A percentile compares a stretch with the other conserved stretches of the same genome.
phyloP scores from a whole-genome alignment of 768 basidiomycete species.

The Hysterangium stoloniferum region DNA sequence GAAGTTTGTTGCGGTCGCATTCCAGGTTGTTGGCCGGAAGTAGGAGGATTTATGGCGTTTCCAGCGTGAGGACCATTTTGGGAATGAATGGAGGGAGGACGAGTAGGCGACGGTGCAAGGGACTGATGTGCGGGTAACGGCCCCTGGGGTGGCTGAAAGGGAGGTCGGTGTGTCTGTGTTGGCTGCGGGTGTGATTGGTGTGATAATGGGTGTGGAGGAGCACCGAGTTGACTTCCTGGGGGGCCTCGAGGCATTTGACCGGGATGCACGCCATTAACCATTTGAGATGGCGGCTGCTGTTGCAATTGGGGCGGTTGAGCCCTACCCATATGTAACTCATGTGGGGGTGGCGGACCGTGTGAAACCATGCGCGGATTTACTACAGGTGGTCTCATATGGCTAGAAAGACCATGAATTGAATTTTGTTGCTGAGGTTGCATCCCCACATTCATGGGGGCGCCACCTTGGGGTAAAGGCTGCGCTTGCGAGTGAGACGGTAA shows the following conservation, averaged over 20 bases:
- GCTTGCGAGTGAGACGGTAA: background rate
- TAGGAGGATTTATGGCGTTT: slow-evolving; percentile 14
- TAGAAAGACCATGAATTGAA: background rate
- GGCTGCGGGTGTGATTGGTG: slow-evolving; percentile 5
- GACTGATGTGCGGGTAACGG: background rate
- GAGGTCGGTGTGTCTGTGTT: background rate
- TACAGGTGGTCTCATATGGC: background rate
- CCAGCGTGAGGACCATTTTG: background rate
- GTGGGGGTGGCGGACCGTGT: background rate
- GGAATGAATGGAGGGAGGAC: slow-evolving; percentile 24
- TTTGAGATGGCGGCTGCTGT: background rate
- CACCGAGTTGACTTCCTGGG: background rate
- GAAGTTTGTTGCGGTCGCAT: slow-evolving; percentile 8
- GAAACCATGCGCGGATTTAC: slow-evolving; percentile 8
- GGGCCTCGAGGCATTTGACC: background rate
- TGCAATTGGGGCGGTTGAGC: background rate
- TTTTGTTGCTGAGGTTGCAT: slow-evolving; percentile 28
- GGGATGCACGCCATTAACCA: slow-evolving; percentile 3
- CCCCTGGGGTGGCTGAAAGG: slow-evolving; percentile 1
- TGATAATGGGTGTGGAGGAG: background rate
- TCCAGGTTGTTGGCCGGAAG: slow-evolving; percentile 19
- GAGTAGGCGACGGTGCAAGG: slow-evolving; percentile 20
- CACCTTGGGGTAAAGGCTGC: slow-evolving; percentile 23
- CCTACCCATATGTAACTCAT: background rate
- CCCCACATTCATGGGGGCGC: slow-evolving; percentile 33